Conservation (phyloP, 2,329 filamentous ascomycete species). For the Phaeoacremonium minimum region DNA sequence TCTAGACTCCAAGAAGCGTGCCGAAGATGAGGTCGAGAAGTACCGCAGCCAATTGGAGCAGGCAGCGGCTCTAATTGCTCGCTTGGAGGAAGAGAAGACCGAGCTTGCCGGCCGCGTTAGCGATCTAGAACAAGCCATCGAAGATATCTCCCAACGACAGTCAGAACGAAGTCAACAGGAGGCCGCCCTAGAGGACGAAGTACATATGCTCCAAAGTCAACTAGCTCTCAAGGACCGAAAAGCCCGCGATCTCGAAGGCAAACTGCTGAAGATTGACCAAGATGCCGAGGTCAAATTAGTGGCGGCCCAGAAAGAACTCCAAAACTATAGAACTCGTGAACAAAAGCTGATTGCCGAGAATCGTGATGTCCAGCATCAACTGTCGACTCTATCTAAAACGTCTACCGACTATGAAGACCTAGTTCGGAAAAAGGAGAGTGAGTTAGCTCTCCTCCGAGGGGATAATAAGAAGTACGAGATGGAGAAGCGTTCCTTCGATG, state of each 20-base stretch:
- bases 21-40: conserved; percentile 78
- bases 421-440: conserved; percentile 89
- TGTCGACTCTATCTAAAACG: conserved; percentile 81
- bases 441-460: conserved; percentile 76
- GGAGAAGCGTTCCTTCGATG: conserved; percentile 73
- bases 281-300: conserved; percentile 84
- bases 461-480: conserved; percentile 81
- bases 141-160: conserved; percentile 65
- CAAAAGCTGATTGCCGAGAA: conserved; percentile 78
- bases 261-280: conserved; percentile 79
- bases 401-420: conserved; percentile 95
- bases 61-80: conserved; percentile 79
- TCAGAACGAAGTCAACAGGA: conserved; percentile 74
- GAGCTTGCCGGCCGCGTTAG: conserved; percentile 64
- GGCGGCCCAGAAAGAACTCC: conserved; percentile 73
- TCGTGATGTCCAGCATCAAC: conserved; percentile 74
- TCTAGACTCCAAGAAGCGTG: conserved; percentile 81
- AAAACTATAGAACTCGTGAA: conserved; percentile 68
- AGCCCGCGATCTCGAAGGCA: conserved; percentile 78
- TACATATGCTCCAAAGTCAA: conserved; percentile 89
- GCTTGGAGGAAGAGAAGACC: conserved; percentile 81
- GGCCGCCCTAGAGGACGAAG: conserved; percentile 71
- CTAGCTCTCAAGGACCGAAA: conserved; percentile 86
- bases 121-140: conserved; percentile 66
- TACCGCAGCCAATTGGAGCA: conserved; percentile 84